These are phyloP conservation scores for Sugiyamaella grinbergsii DNA, from an alignment of 1,139 yeast genomes.

Conservation along the genomic window DNA sequence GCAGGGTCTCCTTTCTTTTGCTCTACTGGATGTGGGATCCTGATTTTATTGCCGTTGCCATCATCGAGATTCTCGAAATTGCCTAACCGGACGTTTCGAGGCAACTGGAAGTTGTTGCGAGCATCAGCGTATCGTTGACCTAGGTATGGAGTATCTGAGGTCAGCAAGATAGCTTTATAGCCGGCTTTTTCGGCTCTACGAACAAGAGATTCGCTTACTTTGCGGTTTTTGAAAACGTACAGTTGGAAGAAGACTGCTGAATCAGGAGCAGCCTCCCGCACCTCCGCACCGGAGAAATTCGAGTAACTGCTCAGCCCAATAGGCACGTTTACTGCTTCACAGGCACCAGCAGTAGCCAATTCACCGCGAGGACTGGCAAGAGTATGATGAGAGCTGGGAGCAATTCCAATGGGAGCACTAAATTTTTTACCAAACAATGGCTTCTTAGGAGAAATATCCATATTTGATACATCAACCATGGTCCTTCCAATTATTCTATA, in stretches of 20 bases:
- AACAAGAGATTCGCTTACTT: constrained; percentile 50
- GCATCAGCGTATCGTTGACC: constrained; percentile 62
- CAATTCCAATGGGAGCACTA: constrained; percentile 58
- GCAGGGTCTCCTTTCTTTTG: constrained; percentile 16
- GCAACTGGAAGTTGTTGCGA: constrained; percentile 49
- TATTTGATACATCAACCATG: constrained; percentile 46
- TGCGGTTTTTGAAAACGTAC: constrained; percentile 49
- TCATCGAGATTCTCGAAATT: constrained; percentile 34
- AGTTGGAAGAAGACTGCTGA: constrained; percentile 44
- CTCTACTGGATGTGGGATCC: constrained; percentile 23
- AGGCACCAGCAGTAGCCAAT: constrained; percentile 42
- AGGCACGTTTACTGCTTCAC: constrained; percentile 36
- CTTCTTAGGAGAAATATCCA: constrained; percentile 43
- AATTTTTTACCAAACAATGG: constrained; percentile 46
- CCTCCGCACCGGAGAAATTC: constrained; percentile 38
- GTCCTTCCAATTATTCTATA: constrained; percentile 48
- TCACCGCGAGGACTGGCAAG: constrained; percentile 67
- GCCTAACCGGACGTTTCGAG: constrained; percentile 36
- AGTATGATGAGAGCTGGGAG: constrained; percentile 65
- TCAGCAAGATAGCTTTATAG: constrained; percentile 57
- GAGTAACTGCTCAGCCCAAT: constrained; percentile 42
- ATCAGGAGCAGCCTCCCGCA: constrained; percentile 37
- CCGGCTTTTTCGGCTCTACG: constrained; percentile 54
- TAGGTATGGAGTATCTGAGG: constrained; percentile 66
- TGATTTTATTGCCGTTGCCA: constrained; percentile 22